These are phyloP conservation scores for Penicillium nucicola DNA, from an alignment of 495 filamentous ascomycete species.

Conservation along the genomic window DNA sequence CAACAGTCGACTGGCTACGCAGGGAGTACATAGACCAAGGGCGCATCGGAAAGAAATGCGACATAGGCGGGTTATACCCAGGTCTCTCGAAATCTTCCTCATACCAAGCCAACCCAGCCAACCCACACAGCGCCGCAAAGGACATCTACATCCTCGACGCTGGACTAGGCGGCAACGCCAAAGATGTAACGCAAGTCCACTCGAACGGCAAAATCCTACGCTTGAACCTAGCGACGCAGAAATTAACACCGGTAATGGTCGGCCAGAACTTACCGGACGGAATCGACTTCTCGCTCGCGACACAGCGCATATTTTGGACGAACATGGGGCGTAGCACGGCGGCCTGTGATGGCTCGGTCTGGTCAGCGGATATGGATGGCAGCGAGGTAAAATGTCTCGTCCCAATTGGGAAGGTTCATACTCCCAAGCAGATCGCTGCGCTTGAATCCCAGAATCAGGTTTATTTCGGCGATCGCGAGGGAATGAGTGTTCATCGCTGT, in stretches of 20 bases:
- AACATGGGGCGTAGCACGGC: slow-evolving; percentile 43
- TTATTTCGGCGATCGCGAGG: slow-evolving; percentile 57
- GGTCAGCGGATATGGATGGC: slow-evolving; percentile 45
- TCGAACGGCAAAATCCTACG: no score
- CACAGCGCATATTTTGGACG: slow-evolving; percentile 49
- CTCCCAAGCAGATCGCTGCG: slow-evolving; percentile 51
- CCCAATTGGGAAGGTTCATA: slow-evolving; percentile 38
- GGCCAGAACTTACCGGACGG: slow-evolving; percentile 46
- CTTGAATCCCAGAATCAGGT: slow-evolving; percentile 27
- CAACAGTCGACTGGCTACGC: slow-evolving; percentile 32
- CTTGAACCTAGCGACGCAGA: no score
- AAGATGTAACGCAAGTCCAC: no score
- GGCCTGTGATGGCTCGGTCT: slow-evolving; percentile 41
- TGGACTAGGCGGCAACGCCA: slow-evolving; percentile 23
- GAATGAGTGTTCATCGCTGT: slow-evolving; percentile 43
- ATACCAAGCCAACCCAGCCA: no score
- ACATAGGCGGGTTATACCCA: no score
- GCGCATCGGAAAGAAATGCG: slow-evolving; percentile 27
- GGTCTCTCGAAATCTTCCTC: no score
- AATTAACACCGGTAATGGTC: slow-evolving; percentile 24
- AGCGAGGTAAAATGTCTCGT: slow-evolving; percentile 36
- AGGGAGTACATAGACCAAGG: slow-evolving; percentile 31
- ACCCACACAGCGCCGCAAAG: no score
- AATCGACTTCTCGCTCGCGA: slow-evolving; percentile 34
- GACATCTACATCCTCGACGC: slow-evolving; percentile 32